Base-by-base conservation (phyloP, 352 stramenopile genomes). In the Pythium scleroteichum region DNA sequence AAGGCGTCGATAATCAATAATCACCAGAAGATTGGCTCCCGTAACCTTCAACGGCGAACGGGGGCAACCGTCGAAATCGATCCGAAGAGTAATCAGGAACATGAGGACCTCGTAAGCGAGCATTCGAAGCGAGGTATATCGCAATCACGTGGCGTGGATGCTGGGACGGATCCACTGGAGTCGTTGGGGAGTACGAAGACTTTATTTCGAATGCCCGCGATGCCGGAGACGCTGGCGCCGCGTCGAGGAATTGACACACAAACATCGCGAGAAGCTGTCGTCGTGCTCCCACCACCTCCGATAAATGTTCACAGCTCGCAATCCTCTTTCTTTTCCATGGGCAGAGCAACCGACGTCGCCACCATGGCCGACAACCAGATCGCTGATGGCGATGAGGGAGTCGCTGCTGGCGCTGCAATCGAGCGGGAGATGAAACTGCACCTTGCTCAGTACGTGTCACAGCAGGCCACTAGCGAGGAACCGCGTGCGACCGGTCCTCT, bases 361-460 rank as follows among this genome's bases (percentile, higher is more conserved):
- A 26, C 29, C 0, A 56, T 35, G 20, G 38, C 38, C 23, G 57
- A 61, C 59, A 67, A 53, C 32, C 57, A 63, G 26, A 24, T 17
- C 2, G 51, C 41, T 41, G 58, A 81, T 23, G 19, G 22, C 1
- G 19, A 60, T 20, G 22, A 58, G 14, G 22, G 33, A 58, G 16
- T 27, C 13, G 8, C 26, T 3, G 69, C 82, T 42, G 68, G 71
- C 9, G 62, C 67, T 4, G 17, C 58, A 2, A 72, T 87, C 29
- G 79, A 85, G 27, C 56, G 69, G n/a, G 71, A 83, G 58, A 89
- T 89, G 79, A 85, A 85, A 54, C 41, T 62, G 33, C 71, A 75
- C n/a, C 73, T 89, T 1, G 41, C 82, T 7, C 48, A 73, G 50
- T 63, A 82, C 45, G 64, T 54, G 20, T 35, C 29, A 10, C 62